phyloP scores from a whole-genome alignment of 768 basidiomycete genomes.

The Leccinellum rugosiceps region DNA sequence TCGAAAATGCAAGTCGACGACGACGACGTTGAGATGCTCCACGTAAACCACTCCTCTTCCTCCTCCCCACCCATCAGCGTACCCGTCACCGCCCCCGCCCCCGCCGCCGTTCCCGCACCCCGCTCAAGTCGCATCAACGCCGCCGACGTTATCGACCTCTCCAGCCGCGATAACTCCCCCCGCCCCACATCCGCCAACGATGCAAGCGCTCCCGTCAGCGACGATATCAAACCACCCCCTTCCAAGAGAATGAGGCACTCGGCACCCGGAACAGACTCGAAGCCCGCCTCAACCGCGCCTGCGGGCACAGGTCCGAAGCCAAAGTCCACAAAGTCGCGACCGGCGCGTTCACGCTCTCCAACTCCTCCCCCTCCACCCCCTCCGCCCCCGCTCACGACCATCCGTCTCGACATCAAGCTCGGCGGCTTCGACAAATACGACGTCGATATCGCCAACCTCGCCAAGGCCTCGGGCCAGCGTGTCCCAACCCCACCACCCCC shows the following conservation, averaged over 20 bases:
- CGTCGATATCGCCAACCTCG: slow-evolving; percentile 56
- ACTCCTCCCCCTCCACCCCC: slow-evolving; percentile 48
- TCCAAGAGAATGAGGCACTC: slow-evolving; percentile 30
- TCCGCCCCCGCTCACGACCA: slow-evolving; percentile 54
- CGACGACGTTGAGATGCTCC: slow-evolving; percentile 33
- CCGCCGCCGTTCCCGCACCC: slow-evolving; percentile 7
- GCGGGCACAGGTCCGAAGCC: slow-evolving; percentile 44
- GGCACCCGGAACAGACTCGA: slow-evolving; percentile 22
- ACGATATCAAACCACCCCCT: slow-evolving; percentile 27
- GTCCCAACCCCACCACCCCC: slow-evolving; percentile 51
- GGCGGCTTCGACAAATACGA: slow-evolving; percentile 76
- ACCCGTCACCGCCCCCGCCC: neutral
- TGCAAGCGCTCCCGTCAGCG: slow-evolving; percentile 11
- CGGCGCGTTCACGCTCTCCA: slow-evolving; percentile 50
- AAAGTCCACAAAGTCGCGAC: slow-evolving; percentile 46
- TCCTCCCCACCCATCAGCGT: neutral
- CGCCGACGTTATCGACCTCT: slow-evolving; percentile 27
- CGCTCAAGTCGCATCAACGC: slow-evolving; percentile 15
- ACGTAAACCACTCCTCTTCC: slow-evolving; percentile 3
- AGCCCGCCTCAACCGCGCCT: slow-evolving; percentile 26
- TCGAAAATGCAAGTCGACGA: slow-evolving; percentile 14
- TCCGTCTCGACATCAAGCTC: slow-evolving; percentile 65
- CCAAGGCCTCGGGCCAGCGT: slow-evolving; percentile 66
- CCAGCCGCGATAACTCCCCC: slow-evolving; percentile 32
- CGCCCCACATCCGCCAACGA: slow-evolving; percentile 8